Evolutionary conservation across 768 basidiomycete genomes (phyloP).

Genomic region (Postia placenta): DNA sequence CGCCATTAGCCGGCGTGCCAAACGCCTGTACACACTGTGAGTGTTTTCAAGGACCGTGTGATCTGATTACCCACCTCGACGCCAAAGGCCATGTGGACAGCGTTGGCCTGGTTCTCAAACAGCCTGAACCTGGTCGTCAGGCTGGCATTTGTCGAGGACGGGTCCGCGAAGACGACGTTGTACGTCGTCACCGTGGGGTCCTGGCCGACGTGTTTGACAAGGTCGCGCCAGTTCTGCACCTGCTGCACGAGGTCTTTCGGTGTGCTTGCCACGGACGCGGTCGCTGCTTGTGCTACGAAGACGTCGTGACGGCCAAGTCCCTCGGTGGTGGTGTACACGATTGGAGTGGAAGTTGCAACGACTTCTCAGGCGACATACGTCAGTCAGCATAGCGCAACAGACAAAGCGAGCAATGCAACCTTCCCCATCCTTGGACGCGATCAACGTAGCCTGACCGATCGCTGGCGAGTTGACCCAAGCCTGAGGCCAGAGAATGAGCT

Average conservation of each 20-base stretch:
- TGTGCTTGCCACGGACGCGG: too few species aligned
- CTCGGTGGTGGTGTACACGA: background rate
- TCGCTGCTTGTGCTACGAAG: background rate
- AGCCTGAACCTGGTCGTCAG: background rate
- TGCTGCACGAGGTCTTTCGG: background rate
- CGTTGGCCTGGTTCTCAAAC: background rate
- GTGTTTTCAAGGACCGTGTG: too few species aligned
- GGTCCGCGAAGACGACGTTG: background rate
- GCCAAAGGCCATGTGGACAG: background rate
- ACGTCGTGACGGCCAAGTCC: background rate
- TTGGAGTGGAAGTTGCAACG: background rate
- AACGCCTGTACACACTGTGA: background rate
- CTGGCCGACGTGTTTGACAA: too few species aligned
- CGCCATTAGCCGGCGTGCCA: background rate
- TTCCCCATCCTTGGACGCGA: background rate
- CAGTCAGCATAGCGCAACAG: background rate
- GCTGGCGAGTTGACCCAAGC: too few species aligned
- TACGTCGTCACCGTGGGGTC: background rate
- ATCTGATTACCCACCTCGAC: background rate
- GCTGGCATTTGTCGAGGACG: background rate
- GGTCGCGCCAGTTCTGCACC: background rate
- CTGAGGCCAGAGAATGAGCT: too few species aligned
- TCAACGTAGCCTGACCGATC: background rate
- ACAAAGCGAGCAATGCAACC: too few species aligned
- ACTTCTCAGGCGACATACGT: background rate